phyloP scores from a whole-genome alignment of 2,329 filamentous ascomycete species.

The Fusarium humuli region DNA sequence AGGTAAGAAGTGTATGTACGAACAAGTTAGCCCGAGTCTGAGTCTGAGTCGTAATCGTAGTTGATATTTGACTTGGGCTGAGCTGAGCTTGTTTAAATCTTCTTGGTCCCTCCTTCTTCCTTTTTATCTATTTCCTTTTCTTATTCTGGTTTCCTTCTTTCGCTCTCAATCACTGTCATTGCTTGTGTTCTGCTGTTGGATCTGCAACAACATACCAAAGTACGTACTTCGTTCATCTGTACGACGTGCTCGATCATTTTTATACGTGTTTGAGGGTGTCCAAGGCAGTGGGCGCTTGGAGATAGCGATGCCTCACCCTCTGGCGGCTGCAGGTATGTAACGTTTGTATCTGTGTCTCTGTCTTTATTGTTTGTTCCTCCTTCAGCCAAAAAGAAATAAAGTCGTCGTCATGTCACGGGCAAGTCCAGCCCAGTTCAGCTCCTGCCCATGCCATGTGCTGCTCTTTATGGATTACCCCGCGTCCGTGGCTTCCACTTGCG shows the following conservation, averaged over 20 bases:
- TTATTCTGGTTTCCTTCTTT: not conserved
- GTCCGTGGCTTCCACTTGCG: constrained; percentile 33
- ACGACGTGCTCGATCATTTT: constrained; percentile 11
- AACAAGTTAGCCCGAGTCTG: constrained; percentile 8
- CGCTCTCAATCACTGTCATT: constrained; percentile 1
- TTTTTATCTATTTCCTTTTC: not conserved
- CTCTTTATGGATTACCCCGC: constrained; percentile 39
- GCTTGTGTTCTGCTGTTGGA: not conserved
- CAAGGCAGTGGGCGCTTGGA: not conserved
- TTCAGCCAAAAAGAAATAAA: not conserved
- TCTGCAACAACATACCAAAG: not conserved
- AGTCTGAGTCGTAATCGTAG: constrained; percentile 29
- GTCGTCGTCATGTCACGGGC: constrained; percentile 33
- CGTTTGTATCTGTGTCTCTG: not conserved
- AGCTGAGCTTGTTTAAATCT: constrained; percentile 24
- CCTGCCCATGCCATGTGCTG: constrained; percentile 2
- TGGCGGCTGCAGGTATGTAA: constrained; percentile 41
- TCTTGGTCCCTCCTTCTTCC: constrained; percentile 5
- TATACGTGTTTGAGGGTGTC: not conserved
- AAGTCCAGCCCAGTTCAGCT: constrained; percentile 18
- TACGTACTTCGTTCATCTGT: not conserved
- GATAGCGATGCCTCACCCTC: constrained; percentile 38
- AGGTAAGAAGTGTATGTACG: not conserved
- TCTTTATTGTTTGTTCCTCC: constrained; percentile 1
- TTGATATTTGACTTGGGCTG: constrained; percentile 16